Percentiles rank a stretch among this genome's conserved stretches.
Conservation (phyloP, 768 basidiomycete genomes). For the Serendipita sp. region DNA sequence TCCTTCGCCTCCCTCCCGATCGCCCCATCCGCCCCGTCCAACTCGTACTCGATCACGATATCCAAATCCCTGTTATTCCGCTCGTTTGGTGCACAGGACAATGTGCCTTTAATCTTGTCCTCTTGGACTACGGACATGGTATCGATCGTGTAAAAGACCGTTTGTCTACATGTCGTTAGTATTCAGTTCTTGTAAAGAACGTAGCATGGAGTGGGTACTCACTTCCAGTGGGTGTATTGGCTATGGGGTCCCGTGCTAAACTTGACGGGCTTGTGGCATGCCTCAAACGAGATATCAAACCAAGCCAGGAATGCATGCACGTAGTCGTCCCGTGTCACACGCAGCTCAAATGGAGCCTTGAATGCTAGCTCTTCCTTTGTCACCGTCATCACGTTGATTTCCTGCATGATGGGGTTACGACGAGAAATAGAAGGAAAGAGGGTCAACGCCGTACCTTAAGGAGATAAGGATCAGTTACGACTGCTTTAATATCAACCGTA, state of each 20-base stretch:
- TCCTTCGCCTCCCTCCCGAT: constrained; percentile 10
- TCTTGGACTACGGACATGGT: constrained; percentile 55
- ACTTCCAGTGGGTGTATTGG: constrained; percentile 95
- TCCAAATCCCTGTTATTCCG: constrained; percentile 93
- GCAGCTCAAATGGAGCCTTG: constrained; percentile 59
- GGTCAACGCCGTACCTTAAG: constrained; percentile 46
- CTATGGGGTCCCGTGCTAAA: constrained; percentile 98
- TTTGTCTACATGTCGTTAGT: constrained; percentile 42
- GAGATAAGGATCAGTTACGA: constrained; percentile 81
- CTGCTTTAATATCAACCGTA: constrained; percentile 92
- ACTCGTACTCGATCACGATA: constrained; percentile 62
- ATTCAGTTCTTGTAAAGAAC: neutral
- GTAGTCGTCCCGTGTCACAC: constrained; percentile 79
- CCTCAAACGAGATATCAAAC: constrained; percentile 95
- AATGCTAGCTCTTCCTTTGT: constrained; percentile 94
- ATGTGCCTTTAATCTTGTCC: constrained; percentile 51
- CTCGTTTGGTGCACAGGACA: constrained; percentile 75
- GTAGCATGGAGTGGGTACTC: constrained; percentile 17
- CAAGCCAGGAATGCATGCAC: constrained; percentile 96
- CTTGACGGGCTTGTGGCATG: constrained; percentile 85
- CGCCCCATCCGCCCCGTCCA: constrained; percentile 19
- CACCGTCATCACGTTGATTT: constrained; percentile 78
- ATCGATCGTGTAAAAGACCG: constrained; percentile 89
- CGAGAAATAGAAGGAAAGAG: neutral
- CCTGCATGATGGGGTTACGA: constrained; percentile 26